Percentiles rank a stretch among this genome's conserved stretches.
Conservation (phyloP, 73 alveolate genomes). For the Loxodes magnus region DNA sequence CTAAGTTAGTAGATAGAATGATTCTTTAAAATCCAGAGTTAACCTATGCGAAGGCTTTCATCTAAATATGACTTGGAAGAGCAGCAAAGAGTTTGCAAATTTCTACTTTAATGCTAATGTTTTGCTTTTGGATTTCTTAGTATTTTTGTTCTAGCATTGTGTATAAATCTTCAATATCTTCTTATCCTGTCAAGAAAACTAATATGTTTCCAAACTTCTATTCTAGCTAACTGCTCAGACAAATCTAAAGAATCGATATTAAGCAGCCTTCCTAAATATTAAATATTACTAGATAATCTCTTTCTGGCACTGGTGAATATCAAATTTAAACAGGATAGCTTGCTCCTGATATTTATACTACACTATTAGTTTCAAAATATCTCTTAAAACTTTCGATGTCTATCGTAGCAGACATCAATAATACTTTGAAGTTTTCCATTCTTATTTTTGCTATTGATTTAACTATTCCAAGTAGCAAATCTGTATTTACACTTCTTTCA, state of each 20-base stretch:
- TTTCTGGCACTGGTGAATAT: slow-evolving; percentile 22
- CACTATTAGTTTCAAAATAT: slow-evolving; percentile 56
- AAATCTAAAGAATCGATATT: too few relatives aligned
- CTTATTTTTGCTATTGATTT: slow-evolving; percentile 60
- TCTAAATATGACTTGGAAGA: slow-evolving; percentile 76
- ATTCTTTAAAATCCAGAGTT: slow-evolving; percentile 45
- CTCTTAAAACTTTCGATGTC: slow-evolving; percentile 49
- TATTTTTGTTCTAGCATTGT: slow-evolving; percentile 49
- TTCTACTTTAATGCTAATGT: slow-evolving; percentile 43
- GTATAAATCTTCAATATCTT: slow-evolving; percentile 90
- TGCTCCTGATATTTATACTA: slow-evolving; percentile 56
- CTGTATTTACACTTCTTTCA: slow-evolving; percentile 86
- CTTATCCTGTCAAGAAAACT: slow-evolving; percentile 89
- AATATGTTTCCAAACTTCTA: slow-evolving; percentile 90
- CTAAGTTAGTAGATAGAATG: slow-evolving; percentile 30
- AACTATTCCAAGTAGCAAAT: slow-evolving; percentile 61
- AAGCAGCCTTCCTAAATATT: slow-evolving; percentile 38
- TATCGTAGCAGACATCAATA: slow-evolving; percentile 77
- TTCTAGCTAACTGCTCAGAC: slow-evolving; percentile 61
- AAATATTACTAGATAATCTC: slow-evolving; percentile 51
- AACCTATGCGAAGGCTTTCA: slow-evolving; percentile 63
- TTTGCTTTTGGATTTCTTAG: slow-evolving; percentile 29
- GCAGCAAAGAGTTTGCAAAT: slow-evolving; percentile 77
- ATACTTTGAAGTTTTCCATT: slow-evolving; percentile 64
- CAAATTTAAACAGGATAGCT: slow-evolving; percentile 53